These are phyloP conservation scores for Ophiostoma quercus DNA, from an alignment of 2,329 filamentous ascomycete species.

Conservation along the genomic window DNA sequence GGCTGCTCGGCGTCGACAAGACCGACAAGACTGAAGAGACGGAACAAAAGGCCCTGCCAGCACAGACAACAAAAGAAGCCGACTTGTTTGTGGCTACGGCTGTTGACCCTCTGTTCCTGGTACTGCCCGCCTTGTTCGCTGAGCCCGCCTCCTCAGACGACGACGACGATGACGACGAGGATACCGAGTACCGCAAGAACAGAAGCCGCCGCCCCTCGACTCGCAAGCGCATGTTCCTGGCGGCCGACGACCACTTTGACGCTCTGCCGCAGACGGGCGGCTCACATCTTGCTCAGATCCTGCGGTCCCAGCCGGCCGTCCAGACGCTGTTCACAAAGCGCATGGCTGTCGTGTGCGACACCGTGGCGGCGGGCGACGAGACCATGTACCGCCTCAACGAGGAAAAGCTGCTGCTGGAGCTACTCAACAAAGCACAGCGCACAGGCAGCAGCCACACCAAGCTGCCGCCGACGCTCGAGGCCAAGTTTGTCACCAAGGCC, in stretches of 20 bases:
- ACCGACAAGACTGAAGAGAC: background rate
- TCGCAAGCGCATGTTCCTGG: conserved; percentile 59
- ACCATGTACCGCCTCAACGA: conserved; percentile 76
- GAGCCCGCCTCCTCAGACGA: conserved; percentile 33
- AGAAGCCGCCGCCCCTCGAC: background rate
- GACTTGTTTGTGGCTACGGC: conserved; percentile 79
- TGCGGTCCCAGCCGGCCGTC: conserved; percentile 44
- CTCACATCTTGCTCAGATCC: conserved; percentile 54
- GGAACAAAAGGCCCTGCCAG: conserved; percentile 27
- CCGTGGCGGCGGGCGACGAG: conserved; percentile 76
- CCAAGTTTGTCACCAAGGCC: conserved; percentile 70
- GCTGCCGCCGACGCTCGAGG: conserved; percentile 76
- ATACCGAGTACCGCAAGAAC: conserved; percentile 11
- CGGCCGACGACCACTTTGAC: conserved; percentile 68
- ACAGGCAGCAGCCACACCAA: conserved; percentile 51
- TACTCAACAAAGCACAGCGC: conserved; percentile 65
- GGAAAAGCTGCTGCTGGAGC: conserved; percentile 59
- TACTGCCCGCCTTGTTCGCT: conserved; percentile 65
- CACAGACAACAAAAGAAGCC: conserved; percentile 56
- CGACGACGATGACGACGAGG: conserved; percentile 9
- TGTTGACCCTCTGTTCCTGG: conserved; percentile 77
- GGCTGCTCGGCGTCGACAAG: conserved; percentile 45
- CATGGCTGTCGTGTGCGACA: conserved; percentile 70
- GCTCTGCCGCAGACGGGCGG: conserved; percentile 46
- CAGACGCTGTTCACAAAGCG: conserved; percentile 55